phyloP scores from a whole-genome alignment of 2,329 filamentous ascomycete genomes.

The Neofusicoccum parvum region DNA sequence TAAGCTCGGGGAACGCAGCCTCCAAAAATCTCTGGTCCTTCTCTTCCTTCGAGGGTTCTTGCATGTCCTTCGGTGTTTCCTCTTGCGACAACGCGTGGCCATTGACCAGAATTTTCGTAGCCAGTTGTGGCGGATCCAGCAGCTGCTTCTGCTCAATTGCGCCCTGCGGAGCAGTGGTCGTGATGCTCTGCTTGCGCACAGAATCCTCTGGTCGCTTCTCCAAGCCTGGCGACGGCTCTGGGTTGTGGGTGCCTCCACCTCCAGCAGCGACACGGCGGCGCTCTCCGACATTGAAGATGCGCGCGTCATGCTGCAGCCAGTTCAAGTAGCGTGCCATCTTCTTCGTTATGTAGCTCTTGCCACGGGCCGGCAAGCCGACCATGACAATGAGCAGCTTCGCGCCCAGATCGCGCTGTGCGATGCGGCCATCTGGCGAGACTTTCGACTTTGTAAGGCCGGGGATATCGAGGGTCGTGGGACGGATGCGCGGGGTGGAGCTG shows the following conservation, averaged over 20 bases:
- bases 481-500: conserved; percentile 72
- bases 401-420: conserved; percentile 89
- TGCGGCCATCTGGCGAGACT: conserved; percentile 92
- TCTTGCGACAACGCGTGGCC: conserved; percentile 49
- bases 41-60: conserved; percentile 28
- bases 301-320: conserved; percentile 95
- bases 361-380: conserved; percentile 92
- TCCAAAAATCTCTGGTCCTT: conserved; percentile 29
- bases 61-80: conserved; percentile 30
- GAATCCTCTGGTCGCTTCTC: conserved; percentile 14
- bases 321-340: conserved; percentile 94
- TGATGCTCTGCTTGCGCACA: conserved; percentile 27
- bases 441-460: conserved; percentile 94
- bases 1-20: conserved; percentile 38
- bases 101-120: conserved; percentile 62
- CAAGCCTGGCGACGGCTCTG: conserved; percentile 6
- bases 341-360: conserved; percentile 99
- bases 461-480: conserved; percentile 94
- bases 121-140: conserved; percentile 35
- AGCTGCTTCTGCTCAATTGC: conserved; percentile 28
- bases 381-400: conserved; percentile 97
- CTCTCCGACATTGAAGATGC: conserved; percentile 97
- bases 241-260: conserved; percentile 41
- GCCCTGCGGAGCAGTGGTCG: conserved; percentile 25
- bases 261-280: conserved; percentile 78